Conservation (phyloP, 805 yeast genomes). For the Candida endomychidarum region DNA sequence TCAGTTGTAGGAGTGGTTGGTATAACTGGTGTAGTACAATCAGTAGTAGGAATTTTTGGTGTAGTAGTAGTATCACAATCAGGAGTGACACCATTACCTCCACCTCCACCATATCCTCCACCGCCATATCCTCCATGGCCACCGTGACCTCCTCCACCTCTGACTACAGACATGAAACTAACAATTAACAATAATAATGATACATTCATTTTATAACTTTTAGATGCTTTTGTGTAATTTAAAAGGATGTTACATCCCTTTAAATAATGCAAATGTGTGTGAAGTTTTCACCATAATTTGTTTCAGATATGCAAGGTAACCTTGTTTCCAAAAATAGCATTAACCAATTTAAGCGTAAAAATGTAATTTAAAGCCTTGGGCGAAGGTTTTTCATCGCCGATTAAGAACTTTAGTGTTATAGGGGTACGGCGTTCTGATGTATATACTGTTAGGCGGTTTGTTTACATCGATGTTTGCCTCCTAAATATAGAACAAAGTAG, state of each 20-base stretch:
- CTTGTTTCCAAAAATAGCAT: background rate
- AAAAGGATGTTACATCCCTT: background rate
- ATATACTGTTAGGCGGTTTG: too few relatives aligned
- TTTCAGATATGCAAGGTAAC: conserved; percentile 3
- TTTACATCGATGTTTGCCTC: too few relatives aligned
- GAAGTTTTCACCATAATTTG: too few relatives aligned
- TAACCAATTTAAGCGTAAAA: background rate
- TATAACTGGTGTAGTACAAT: background rate
- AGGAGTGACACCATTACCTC: conserved; percentile 11
- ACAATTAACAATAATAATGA: background rate
- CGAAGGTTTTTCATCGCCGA: background rate
- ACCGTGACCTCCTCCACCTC: background rate
- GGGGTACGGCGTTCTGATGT: too few relatives aligned
- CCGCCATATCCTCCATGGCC: background rate
- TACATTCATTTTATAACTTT: conserved; percentile 6
- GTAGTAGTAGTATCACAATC: conserved; percentile 13
- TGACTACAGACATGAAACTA: conserved; percentile 1
- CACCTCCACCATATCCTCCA: conserved; percentile 1
- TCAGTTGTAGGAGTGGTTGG: background rate
- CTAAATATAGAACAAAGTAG: too few relatives aligned
- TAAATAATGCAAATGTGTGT: too few relatives aligned
- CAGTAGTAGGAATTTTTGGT: background rate
- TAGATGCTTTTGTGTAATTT: too few relatives aligned
- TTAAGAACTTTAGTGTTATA: too few relatives aligned
- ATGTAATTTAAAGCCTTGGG: background rate